These are phyloP conservation scores for Dispira simplex DNA, from an alignment of 192 early-diverging fungal genomes.

Conservation along the genomic window DNA sequence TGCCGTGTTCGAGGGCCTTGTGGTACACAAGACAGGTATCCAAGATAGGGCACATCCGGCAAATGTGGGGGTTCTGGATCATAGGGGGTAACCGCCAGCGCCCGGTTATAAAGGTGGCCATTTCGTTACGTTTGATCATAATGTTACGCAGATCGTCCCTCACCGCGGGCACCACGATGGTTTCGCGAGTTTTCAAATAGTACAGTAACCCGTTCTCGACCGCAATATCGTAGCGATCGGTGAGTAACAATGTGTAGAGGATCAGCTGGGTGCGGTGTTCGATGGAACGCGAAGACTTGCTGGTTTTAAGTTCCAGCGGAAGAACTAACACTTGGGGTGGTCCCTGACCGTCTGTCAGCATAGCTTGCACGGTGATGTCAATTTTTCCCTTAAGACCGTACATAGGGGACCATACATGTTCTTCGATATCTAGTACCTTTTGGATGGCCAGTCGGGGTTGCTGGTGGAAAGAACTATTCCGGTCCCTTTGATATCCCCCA, in stretches of 20 bases:
- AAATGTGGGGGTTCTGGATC: conserved; percentile 39
- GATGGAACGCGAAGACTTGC: conserved; percentile 36
- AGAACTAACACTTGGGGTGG: conserved; percentile 22
- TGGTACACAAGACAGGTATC: conserved; percentile 59
- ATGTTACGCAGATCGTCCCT: conserved; percentile 55
- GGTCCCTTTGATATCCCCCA: neutral
- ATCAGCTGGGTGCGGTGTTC: conserved; percentile 70
- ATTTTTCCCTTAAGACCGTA: conserved; percentile 90
- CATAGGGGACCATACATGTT: conserved; percentile 79
- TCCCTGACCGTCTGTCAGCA: conserved; percentile 16
- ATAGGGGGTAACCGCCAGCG: conserved; percentile 45
- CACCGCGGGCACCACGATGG: conserved; percentile 38
- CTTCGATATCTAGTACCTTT: conserved; percentile 76
- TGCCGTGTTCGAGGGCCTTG: conserved; percentile 54
- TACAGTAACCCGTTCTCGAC: conserved; percentile 54
- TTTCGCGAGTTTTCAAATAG: conserved; percentile 56
- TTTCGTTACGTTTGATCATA: conserved; percentile 55
- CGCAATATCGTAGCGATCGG: conserved; percentile 66
- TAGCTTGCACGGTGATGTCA: conserved; percentile 48
- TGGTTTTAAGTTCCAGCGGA: conserved; percentile 87
- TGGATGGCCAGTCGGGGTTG: conserved; percentile 25
- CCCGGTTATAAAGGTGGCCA: conserved; percentile 38
- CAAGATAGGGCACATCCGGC: conserved; percentile 47
- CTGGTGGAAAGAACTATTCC: neutral
- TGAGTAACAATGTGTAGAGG: conserved; percentile 72